Evolutionary conservation across 176 grass and related monocot genomes (phyloP), one percentile per base, ranked within the genome.

Genomic region (Bonia amplexicaulis): DNA sequence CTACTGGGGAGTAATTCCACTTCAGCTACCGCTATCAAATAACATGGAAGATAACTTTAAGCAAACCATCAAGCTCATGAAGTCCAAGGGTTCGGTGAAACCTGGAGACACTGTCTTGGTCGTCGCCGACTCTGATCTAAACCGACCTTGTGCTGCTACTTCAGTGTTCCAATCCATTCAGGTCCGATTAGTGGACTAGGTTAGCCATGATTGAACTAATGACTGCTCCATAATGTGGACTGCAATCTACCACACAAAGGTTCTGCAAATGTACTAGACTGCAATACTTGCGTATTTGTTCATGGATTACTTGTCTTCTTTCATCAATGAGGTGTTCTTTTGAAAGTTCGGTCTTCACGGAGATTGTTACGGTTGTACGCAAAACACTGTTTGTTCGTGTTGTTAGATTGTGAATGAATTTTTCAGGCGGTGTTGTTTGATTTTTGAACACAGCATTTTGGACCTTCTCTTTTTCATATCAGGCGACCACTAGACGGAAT

Each of bases 1-100:
- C 40, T 85, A 78, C 74, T 95, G 93, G 90, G 93, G 93, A 4
- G 93, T 95, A 7, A 85, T 85, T 54, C 82, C 93, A 29, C 60
- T 92, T 73, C 80, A 88, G 31, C 11, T 88, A 25, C 82, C 82
- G 6, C 47, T 92, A 5, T 92, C 76, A 13, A 69, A 87, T 66
- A 79, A 71, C 47, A 88, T 92, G 74, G 93, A 90, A 16, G 88
- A 85, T 46, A 95, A 92, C 75, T 85, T 95, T 35, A 83, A 77
- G 35, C 75, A 77, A 47, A 90, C 88, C 11, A 73, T 85, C 62
- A 80, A 66, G 62, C 70, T 90, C 55, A 75, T 92, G 85, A 92
- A 86, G 74, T 82, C 82, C 5, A 92, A 86, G 46, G 85, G 85
- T 64, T 82, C 79, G 4, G 72, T 88, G 26, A 92, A 92, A 84